phyloP scores from a whole-genome alignment of 495 filamentous ascomycete genomes.

The Penicillium argentinense region DNA sequence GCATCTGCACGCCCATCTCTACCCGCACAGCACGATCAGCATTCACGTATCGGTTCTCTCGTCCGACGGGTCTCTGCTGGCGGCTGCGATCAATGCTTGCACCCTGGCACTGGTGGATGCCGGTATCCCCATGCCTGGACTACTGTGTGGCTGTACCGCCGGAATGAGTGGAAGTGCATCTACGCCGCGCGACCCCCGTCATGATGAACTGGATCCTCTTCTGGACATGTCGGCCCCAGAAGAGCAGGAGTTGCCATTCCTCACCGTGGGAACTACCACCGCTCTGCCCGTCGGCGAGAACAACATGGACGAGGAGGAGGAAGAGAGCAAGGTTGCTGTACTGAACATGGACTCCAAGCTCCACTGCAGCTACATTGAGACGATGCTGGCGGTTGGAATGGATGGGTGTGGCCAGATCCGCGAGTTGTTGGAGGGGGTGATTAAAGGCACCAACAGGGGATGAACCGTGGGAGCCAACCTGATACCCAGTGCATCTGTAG shows the following conservation, averaged over 20 bases:
- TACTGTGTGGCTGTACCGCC: conserved; percentile 83
- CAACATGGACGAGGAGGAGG: conserved; percentile 38
- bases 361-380: conserved; percentile 74
- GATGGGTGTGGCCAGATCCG: conserved; percentile 88
- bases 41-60: conserved; percentile 85
- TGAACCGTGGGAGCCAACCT: conserved; percentile 11
- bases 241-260: conserved; percentile 84
- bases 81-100: conserved; percentile 85
- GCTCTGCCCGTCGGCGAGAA: conserved; percentile 39
- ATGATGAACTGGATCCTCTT: conserved; percentile 78
- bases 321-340: conserved; percentile 70
- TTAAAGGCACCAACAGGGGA: conserved; percentile 36
- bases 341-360: conserved; percentile 82
- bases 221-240: conserved; percentile 84
- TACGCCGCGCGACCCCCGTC: conserved; percentile 49
- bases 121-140: conserved; percentile 90
- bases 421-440: conserved; percentile 65
- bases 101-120: conserved; percentile 93
- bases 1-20: conserved; percentile 79
- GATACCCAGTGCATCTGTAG: conserved; percentile 22
- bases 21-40: conserved; percentile 81
- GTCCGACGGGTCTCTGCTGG: conserved; percentile 86
- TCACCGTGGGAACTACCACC: conserved; percentile 82
- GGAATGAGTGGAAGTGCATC: conserved; percentile 69
- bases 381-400: conserved; percentile 86